Evolutionary conservation across 352 stramenopile genomes (phyloP).

Genomic region (Globisporangium cederbergense): DNA sequence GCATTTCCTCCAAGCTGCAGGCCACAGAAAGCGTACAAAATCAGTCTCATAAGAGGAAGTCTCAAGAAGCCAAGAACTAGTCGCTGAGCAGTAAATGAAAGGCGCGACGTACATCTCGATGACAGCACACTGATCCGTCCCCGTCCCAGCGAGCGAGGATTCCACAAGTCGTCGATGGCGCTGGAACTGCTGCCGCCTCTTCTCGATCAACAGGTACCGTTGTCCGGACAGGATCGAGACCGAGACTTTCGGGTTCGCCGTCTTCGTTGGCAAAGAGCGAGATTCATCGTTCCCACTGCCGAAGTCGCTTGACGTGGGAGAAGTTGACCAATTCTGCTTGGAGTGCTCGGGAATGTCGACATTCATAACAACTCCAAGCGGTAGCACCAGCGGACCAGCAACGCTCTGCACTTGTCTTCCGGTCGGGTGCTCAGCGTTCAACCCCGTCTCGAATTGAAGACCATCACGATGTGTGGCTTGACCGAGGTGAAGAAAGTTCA

Average conservation of each 20-base stretch:
- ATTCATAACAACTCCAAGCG: constrained; percentile 48
- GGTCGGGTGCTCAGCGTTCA: neutral
- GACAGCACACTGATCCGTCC: constrained; percentile 52
- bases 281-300: too few species aligned
- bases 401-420: neutral
- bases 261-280: constrained; percentile 13
- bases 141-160: constrained; percentile 46
- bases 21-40: neutral
- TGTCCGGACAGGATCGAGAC: constrained; percentile 17
- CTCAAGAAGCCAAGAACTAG: neutral
- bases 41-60: neutral
- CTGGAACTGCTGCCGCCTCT: constrained; percentile 41
- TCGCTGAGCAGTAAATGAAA: too few species aligned
- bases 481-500: neutral
- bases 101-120: constrained; percentile 55
- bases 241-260: constrained; percentile 17
- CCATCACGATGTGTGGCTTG: neutral
- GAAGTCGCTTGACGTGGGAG: neutral
- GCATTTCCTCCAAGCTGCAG: constrained; percentile 28
- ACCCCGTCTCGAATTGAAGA: neutral
- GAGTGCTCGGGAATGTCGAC: constrained; percentile 22
- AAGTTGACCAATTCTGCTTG: neutral
- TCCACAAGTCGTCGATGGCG: constrained; percentile 55
- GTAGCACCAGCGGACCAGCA: constrained; percentile 22
- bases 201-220: constrained; percentile 35